A percentile compares a stretch with the other conserved stretches of the same genome.
Conservation (phyloP, 306 rosid genomes). For the Prunus mira region DNA sequence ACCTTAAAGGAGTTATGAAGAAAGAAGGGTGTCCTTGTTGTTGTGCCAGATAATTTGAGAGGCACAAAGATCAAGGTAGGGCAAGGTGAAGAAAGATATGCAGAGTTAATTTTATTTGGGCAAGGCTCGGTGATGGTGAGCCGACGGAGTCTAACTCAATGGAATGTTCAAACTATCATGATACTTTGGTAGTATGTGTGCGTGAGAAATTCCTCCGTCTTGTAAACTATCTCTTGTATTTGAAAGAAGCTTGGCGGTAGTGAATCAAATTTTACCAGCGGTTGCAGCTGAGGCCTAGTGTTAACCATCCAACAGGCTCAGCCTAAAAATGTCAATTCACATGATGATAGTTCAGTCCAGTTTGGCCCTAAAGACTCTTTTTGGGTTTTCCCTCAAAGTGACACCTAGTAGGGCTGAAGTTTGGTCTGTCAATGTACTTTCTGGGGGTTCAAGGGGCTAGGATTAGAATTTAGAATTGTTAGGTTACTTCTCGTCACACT, state of each 20-base stretch:
- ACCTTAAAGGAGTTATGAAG: neutral
- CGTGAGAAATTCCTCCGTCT: rapidly evolving
- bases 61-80: neutral
- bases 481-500: neutral
- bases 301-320: too few relatives aligned
- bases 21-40: neutral
- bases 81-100: neutral
- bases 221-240: too few relatives aligned
- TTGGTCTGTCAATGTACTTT: neutral
- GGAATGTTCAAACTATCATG: too few relatives aligned
- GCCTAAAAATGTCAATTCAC: too few relatives aligned
- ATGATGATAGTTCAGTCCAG: too few relatives aligned
- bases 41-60: neutral
- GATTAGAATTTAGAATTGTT: neutral
- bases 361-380: neutral
- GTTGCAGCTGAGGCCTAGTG: too few relatives aligned
- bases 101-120: neutral
- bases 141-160: too few relatives aligned
- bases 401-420: neutral
- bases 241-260: too few relatives aligned
- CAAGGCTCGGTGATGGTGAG: too few relatives aligned
- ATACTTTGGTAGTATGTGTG: too few relatives aligned
- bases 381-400: neutral
- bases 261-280: too few relatives aligned
- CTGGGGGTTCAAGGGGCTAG: neutral